Base-by-base conservation (phyloP, 2,329 filamentous ascomycete genomes). In the Teratosphaeria nubilosa region DNA sequence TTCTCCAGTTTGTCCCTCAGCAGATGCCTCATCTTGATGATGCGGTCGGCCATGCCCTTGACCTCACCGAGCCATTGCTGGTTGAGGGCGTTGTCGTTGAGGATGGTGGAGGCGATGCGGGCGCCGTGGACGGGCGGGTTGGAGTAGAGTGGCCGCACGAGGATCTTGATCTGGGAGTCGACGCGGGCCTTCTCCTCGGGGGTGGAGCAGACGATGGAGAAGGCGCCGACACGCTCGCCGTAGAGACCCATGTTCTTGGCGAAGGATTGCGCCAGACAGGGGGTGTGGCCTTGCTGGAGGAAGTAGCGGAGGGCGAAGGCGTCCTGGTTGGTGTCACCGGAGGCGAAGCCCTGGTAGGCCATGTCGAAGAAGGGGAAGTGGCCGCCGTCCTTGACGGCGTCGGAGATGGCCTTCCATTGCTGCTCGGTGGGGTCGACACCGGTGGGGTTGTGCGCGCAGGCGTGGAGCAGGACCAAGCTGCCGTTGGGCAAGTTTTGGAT, bases 181-280 rank as follows among this genome's bases (percentile, higher is more conserved):
- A 99, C 85, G 64, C 90, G 90, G 81, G 91, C 91, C 84, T 91
- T 92, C 83, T 97, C 92, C 66, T 91, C 91, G 63, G 86, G 82
- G 50, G 88, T 86, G 66, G 86, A 86, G 73, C 87, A 88, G 69
- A 96, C 88, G 66, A 97, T 82, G 68, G 91, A 96, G 83, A 99
- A 97, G 65, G 91, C 91, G 72, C 94, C 94, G 61, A 95, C 90
- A 78, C 94, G 92, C 82, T 99, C 94, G 73, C 94, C 94, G 74
- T 99, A 97, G 63, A 99, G 89, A 78, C 94, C 94, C 92, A 99
- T 97, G 84, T 99, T 99, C 87, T 97, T 97, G 74, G 92, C 92
- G 76, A 97, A 97, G 56, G 88, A 94, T 80, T 97, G 92, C 70
- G 88, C 87, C 63, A 97, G 85, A 72, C 85, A 86, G 72, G 94